Percentiles rank a stretch among this genome's conserved stretches.
phyloP scores from a whole-genome alignment of 306 rosid species.

The Dalbergia oliveri region DNA sequence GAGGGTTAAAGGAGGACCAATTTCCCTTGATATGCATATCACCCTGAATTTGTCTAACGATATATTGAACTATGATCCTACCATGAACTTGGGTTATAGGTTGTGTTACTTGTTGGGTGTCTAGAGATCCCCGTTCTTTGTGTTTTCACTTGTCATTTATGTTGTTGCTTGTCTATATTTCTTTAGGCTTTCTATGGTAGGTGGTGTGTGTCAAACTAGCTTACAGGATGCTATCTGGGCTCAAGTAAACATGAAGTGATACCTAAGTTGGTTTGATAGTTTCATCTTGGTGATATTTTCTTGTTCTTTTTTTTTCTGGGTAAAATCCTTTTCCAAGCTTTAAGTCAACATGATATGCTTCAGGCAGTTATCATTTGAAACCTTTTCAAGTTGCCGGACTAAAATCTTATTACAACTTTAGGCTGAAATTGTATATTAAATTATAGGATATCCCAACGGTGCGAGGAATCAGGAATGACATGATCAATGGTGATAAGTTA shows the following conservation, averaged over 20 bases:
- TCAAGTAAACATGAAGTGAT: neutral
- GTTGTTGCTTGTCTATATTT: slow-evolving; percentile 13
- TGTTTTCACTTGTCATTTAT: neutral
- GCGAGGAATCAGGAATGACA: too few relatives aligned
- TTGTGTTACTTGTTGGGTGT: neutral
- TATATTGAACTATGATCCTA: neutral
- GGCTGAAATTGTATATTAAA: too few relatives aligned
- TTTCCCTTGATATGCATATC: neutral
- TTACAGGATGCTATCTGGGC: neutral
- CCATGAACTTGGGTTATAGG: slow-evolving; percentile 10
- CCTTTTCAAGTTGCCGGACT: too few relatives aligned
- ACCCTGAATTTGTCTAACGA: neutral
- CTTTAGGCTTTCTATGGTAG: slow-evolving; percentile 10
- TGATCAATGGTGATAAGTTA: too few relatives aligned
- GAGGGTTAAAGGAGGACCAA: slow-evolving; percentile 10
- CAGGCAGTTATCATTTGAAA: too few relatives aligned
- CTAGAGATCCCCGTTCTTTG: neutral
- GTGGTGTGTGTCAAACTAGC: slow-evolving; percentile 14
- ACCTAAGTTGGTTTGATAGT: neutral
- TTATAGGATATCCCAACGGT: too few relatives aligned
- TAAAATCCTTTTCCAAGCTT: too few relatives aligned
- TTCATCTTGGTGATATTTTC: neutral
- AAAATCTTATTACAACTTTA: too few relatives aligned
- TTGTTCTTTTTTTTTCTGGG: too few relatives aligned
- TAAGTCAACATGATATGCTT: too few relatives aligned